Evolutionary conservation across 805 yeast species (phyloP), one percentile per base, ranked within the genome.

Genomic region (Jamesozyma jinghongensis): DNA sequence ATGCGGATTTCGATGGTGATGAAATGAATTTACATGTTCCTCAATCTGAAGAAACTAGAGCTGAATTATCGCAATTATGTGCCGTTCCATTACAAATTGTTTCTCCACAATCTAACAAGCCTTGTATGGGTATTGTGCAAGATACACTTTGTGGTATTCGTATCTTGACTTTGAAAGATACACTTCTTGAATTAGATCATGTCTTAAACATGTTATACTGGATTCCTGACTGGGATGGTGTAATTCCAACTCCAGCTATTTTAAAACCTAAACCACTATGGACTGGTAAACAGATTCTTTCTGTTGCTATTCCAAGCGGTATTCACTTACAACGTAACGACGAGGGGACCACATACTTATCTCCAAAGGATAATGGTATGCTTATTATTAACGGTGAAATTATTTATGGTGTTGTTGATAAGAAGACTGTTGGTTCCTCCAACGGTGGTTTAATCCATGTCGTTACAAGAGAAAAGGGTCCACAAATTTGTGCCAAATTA

Each of bases 1-100:
- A 92, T 68, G 99, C 99, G 35, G 99, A 92, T 81, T 92, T 92
- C 71, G 99, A 92, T 70, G 99, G 99, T 74, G 99, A 92, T 67
- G 99, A 92, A 69, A 92, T 92, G 99, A 92, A 92, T 67, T 81
- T 92, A 69, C 99, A 92, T 59, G 98, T 90, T 52, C 98, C 99
- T 3, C 99, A 92, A 63, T 84, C 96, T 7, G 95, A 88, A 49
- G 99, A 92, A 64, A 88, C 98, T 0, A 77, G 97, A 60, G 96
- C 98, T 1, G 99, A 92, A 65, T 71, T 92, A 49, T 81, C 90
- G 26, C 92, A 90, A 62, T 76, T 92, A 54, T 87, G 97, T 68
- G 95, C 97, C 4, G 99, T 92, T 40, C 98, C 98, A 7, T 71
- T 88, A 42, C 98, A 92, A 66, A 92, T 92, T 72, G 95, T 92